Base-by-base conservation (phyloP, 345 rosid species). In the Aurinia saxatilis region DNA sequence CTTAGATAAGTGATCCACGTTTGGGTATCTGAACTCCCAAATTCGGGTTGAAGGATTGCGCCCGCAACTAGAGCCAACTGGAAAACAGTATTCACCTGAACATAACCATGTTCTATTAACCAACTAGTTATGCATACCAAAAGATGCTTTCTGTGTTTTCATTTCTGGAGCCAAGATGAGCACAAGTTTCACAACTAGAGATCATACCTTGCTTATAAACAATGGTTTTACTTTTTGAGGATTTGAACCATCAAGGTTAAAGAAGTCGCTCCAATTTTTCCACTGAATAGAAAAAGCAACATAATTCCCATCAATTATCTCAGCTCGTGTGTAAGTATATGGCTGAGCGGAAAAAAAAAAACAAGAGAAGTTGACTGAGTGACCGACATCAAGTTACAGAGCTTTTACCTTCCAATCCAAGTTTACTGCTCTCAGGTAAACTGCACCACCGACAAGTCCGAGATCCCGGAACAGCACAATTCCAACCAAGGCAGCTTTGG, bases 31-130 rank as follows among this genome's bases (percentile, higher is more conserved):
- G 35, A 35, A 10, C 78, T 82, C 66, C 97, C 96, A 52, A 80
- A 84, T 63, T 87, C 96, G 1, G 96, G 97, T 63, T 93, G 96
- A 49, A 93, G 87, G n/a, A 90, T 77, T 34, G 99, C 97, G 2
- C 79, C 88, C 17, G 96, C 96, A 31, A 93, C 96, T 66, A 93
- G 78, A 48, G 78, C 76, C 77, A 93, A 62, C 68, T 90, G 97
- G 80, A 93, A 75, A 66, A 93, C 96, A 7, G 99, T 93, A 77
- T 93, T 93, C 23, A 93, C 95, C 99, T 90, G 82, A 47, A 17
- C 55, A 62, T 39, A 6, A 40, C 30, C 47, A 42, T 47, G 41
- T 21, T 40, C 8, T 13, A 17, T 40, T 37, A 54, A 39, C 34
- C 15, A 62, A 49, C 38, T 21, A 8, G 34, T 37, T 37, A 18